Evolutionary conservation across 164 flowering plant genomes (phyloP), one percentile per base, ranked within the genome.

Genomic region (Amborella trichopoda): DNA sequence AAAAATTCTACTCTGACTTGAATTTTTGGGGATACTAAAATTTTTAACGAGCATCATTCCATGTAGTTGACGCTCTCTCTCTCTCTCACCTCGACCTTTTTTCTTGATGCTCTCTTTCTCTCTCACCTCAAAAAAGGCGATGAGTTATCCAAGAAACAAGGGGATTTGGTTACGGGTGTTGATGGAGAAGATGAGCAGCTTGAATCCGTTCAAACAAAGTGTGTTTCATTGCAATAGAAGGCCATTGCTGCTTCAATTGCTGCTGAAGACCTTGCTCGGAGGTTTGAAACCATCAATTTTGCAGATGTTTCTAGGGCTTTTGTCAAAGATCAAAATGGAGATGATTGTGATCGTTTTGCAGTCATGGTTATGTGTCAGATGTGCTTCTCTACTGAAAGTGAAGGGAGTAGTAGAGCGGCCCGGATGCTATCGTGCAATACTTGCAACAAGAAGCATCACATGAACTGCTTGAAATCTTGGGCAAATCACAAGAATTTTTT

Each of bases 381-480:
- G 55, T 93, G 99, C 70, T 79, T 73, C 56, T 55, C 61, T 61
- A 93, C 94, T 52, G 99, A 85, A 69, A 68, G 60, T 61, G 95
- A 83, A 68, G 89, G 85, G 53, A 83, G 93, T 62, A 82, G 76
- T 46, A 78, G 73, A 60, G 94, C 99, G 48, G 70, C 61, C 41
- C 83, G 65, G 73, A 88, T 93, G 99, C 77, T 85, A 26, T 55
- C 89, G 1, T 93, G 99, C 74, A 81, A 68, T 66, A 64, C 51
- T 61, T 93, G 99, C 73, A 68, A 68, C 56, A 93, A 88, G 65
- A 93, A 85, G 68, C 88, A 88, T 66, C 97, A 93, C 50, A 72
- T 83, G 64, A 76, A 56, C 55, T 93, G 97, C 68, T 55, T 93
- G 65, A 88, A 80, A 70, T 48, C 54, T 42, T 93, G 99, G 99